Conservation (phyloP, 352 stramenopile genomes). For the Phytophthora pseudosyringae region DNA sequence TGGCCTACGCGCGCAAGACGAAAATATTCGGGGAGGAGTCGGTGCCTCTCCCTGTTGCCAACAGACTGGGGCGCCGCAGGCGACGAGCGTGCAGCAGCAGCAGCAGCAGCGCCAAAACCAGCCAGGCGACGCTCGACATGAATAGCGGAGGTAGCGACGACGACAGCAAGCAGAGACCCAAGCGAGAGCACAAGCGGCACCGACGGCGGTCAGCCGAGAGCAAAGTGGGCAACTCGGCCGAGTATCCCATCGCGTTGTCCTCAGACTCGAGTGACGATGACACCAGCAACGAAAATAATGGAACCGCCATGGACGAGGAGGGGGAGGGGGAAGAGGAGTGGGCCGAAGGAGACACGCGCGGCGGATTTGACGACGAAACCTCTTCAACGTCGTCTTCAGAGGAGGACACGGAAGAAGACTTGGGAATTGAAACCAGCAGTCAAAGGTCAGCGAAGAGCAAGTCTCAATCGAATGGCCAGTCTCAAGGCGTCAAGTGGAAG, state of each 20-base stretch:
- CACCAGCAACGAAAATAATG: not conserved
- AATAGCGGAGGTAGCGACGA: conserved; percentile 15
- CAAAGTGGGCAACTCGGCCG: conserved; percentile 15
- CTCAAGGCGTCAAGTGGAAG: conserved; percentile 9
- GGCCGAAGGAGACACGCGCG: conserved; percentile 17
- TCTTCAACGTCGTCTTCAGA: conserved; percentile 12
- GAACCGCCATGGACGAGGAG: conserved; percentile 6
- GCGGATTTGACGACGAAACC: conserved; percentile 16
- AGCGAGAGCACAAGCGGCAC: conserved; percentile 13
- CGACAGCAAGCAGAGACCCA: conserved; percentile 6
- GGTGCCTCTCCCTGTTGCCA: not conserved
- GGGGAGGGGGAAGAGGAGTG: conserved; percentile 24
- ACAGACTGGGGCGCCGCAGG: not conserved
- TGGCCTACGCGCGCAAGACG: conserved; percentile 34
- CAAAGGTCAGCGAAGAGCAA: conserved; percentile 15
- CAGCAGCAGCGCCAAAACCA: conserved; percentile 19
- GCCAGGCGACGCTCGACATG: not conserved
- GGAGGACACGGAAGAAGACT: conserved; percentile 15
- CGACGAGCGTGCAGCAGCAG: conserved; percentile 25
- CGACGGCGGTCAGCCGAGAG: conserved; percentile 10
- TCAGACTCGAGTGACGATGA: conserved; percentile 35
- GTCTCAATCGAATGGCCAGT: not conserved
- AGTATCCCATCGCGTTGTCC: conserved; percentile 33
- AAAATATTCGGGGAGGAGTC: conserved; percentile 42
- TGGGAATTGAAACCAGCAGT: conserved; percentile 3